These are phyloP conservation scores for Psilocybe subaeruginosa DNA, from an alignment of 768 basidiomycete genomes.

Conservation along the genomic window DNA sequence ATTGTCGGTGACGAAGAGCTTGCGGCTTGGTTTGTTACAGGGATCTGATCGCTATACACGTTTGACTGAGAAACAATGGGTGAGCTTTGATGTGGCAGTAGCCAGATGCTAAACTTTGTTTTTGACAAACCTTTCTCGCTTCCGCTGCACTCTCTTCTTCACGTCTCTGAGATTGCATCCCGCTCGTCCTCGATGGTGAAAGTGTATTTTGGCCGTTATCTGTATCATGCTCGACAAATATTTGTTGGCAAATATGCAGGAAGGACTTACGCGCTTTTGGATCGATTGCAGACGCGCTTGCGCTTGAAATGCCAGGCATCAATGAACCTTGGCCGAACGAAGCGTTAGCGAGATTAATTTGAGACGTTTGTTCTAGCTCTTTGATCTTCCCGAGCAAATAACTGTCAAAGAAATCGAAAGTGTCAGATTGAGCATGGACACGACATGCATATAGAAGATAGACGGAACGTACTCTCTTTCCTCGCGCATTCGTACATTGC, in stretches of 20 bases:
- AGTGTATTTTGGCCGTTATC: constrained; percentile 54
- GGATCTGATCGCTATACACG: not conserved
- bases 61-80: not conserved
- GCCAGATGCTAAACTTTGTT: not conserved
- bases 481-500: constrained; percentile 60
- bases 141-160: not conserved
- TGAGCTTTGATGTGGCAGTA: not conserved
- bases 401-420: not conserved
- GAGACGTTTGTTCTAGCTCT: constrained; percentile 9
- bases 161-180: constrained; percentile 31
- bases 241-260: not conserved
- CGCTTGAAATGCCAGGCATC: not conserved
- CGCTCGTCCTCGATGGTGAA: constrained; percentile 45
- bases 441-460: constrained; percentile 13
- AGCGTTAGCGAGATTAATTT: not conserved
- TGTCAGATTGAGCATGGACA: not conserved
- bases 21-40: no score
- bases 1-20: not conserved
- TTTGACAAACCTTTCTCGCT: not conserved
- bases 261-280: constrained; percentile 46
- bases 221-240: constrained; percentile 40
- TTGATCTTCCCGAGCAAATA: constrained; percentile 7
- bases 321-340: not conserved
- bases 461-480: constrained; percentile 59
- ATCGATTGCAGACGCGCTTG: constrained; percentile 36